Evolutionary conservation across 139 green algal species (phyloP).

Genomic region (Tetradesmus obliquus): DNA sequence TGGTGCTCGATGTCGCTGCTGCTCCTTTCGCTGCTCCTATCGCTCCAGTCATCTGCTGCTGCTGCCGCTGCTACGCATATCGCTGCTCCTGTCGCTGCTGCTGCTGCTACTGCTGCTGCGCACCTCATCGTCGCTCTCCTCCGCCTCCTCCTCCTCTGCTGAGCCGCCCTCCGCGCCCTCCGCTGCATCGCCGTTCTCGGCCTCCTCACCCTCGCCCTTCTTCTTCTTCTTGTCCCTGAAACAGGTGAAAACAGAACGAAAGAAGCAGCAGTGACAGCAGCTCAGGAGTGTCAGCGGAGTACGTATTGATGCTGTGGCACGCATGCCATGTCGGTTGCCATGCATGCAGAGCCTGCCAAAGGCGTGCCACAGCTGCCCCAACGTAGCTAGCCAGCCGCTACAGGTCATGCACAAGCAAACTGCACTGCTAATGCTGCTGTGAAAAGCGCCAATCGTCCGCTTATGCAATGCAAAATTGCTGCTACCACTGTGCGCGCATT

Average conservation of each 20-base stretch:
- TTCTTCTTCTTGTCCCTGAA: conserved; percentile 60
- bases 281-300: background rate
- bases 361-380: too few relatives aligned
- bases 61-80: background rate
- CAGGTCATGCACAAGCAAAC: too few relatives aligned
- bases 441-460: too few relatives aligned
- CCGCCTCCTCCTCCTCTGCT: conserved; percentile 53
- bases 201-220: conserved; percentile 55
- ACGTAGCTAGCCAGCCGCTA: too few relatives aligned
- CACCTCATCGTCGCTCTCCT: conserved; percentile 58
- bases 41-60: too few relatives aligned
- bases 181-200: conserved; percentile 62
- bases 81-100: background rate
- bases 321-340: background rate
- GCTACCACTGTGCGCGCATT: too few relatives aligned
- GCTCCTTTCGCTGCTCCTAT: too few relatives aligned
- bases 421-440: too few relatives aligned
- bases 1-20: too few relatives aligned
- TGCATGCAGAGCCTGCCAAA: too few relatives aligned
- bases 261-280: background rate
- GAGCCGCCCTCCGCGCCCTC: conserved; percentile 3
- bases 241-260: background rate
- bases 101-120: conserved; percentile 19
- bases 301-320: background rate
- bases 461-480: too few relatives aligned